Conservation (phyloP, 805 yeast species). For the Spathaspora passalidarum region DNA sequence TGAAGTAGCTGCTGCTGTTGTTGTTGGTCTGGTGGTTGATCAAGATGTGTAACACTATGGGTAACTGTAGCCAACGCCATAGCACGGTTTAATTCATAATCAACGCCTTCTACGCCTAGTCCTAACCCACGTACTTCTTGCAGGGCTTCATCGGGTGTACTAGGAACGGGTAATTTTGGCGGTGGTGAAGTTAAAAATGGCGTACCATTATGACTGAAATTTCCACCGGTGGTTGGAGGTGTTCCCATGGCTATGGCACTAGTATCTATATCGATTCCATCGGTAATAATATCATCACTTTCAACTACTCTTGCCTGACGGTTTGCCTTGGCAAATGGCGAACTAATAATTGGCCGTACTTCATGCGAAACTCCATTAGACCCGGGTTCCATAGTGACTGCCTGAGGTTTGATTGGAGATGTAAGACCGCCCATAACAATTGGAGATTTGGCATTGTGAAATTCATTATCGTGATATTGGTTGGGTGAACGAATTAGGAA, state of each 20-base stretch:
- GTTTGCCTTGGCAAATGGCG: conserved; percentile 42
- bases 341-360: conserved; percentile 26
- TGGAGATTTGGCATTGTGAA: conserved; percentile 19
- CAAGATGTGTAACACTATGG: conserved; percentile 36
- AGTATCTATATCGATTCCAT: conserved; percentile 8
- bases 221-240: neutral
- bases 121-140: conserved; percentile 17
- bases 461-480: conserved; percentile 34
- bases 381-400: neutral
- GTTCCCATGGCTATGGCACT: neutral
- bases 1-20: conserved; percentile 28
- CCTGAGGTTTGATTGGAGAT: neutral
- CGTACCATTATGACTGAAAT: neutral
- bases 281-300: conserved; percentile 11
- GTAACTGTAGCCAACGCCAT: conserved; percentile 15
- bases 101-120: conserved; percentile 38
- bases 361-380: neutral
- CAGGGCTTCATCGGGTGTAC: conserved; percentile 6
- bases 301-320: conserved; percentile 46
- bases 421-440: neutral
- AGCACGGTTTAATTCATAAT: conserved; percentile 10
- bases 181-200: conserved; percentile 32
- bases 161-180: conserved; percentile 31
- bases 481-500: conserved; percentile 37
- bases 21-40: conserved; percentile 14